These are phyloP conservation scores for Naganishia onofrii DNA, from an alignment of 768 basidiomycete species.

Conservation along the genomic window DNA sequence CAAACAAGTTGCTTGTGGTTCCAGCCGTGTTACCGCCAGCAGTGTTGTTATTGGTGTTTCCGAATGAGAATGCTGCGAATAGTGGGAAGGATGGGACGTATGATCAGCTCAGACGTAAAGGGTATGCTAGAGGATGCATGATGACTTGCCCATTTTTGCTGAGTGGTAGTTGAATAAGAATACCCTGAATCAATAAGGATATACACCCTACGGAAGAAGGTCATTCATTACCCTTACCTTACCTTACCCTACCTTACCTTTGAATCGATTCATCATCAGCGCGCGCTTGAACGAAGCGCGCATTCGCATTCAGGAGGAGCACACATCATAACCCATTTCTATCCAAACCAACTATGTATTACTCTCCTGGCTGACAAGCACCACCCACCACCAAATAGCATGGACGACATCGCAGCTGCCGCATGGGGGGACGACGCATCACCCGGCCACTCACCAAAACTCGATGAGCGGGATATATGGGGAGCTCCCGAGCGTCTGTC, in stretches of 20 bases:
- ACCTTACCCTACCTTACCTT: background rate
- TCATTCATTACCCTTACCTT: background rate
- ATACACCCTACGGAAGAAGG: background rate
- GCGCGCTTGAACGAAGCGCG: background rate
- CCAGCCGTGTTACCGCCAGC: background rate
- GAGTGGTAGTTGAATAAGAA: too few species aligned
- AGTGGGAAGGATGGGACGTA: background rate
- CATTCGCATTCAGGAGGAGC: background rate
- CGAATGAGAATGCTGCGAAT: slow-evolving; percentile 17
- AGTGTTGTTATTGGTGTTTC: slow-evolving; percentile 5
- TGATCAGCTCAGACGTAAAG: background rate
- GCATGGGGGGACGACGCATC: slow-evolving; percentile 28
- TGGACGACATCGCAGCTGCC: slow-evolving; percentile 22
- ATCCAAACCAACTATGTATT: background rate
- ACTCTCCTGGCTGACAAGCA: background rate
- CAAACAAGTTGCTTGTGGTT: slow-evolving; percentile 13
- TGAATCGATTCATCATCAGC: background rate
- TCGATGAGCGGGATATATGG: slow-evolving; percentile 22
- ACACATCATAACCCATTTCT: background rate
- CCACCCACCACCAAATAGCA: background rate
- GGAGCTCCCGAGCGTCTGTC: background rate
- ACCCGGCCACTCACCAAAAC: slow-evolving; percentile 13
- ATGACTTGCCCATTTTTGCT: slow-evolving; percentile 1
- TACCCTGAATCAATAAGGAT: too few species aligned
- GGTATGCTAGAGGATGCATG: background rate